phyloP scores from a whole-genome alignment of 2,329 filamentous ascomycete genomes.

The Elsinoe perseae region DNA sequence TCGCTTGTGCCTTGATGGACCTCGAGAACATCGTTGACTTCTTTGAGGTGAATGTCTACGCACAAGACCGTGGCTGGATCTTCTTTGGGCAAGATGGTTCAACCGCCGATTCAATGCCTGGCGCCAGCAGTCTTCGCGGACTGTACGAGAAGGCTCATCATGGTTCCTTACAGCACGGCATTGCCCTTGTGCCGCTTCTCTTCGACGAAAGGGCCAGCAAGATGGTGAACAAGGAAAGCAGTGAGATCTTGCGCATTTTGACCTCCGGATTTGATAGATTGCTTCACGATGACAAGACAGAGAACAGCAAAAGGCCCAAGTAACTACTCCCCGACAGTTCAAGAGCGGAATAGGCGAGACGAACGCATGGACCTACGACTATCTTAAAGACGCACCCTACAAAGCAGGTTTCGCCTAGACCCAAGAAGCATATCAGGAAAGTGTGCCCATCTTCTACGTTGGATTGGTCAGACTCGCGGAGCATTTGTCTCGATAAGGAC shows the following conservation, averaged over 20 bases:
- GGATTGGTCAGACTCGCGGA: conserved; percentile 69
- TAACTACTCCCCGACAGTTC: conserved; percentile 61
- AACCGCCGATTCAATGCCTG: conserved; percentile 53
- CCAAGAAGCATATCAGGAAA: conserved; percentile 71
- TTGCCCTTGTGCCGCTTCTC: conserved; percentile 79
- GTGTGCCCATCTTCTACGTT: conserved; percentile 63
- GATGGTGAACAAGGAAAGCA: conserved; percentile 88
- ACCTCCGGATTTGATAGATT: conserved; percentile 66
- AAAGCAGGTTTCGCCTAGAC: conserved; percentile 72
- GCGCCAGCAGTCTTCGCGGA: conserved; percentile 61
- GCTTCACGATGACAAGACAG: conserved; percentile 46
- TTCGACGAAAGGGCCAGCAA: conserved; percentile 67
- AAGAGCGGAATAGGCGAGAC: conserved; percentile 62
- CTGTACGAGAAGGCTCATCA: conserved; percentile 65
- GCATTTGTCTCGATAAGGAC: conserved; percentile 48
- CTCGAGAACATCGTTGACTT: conserved; percentile 44
- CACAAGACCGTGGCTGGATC: conserved; percentile 31
- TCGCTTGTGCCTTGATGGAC: conserved; percentile 44
- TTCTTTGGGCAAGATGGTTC: conserved; percentile 55
- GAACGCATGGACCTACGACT: conserved; percentile 71
- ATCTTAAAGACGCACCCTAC: conserved; percentile 48
- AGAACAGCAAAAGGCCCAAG: conserved; percentile 44
- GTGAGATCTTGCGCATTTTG: conserved; percentile 88
- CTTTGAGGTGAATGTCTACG: conserved; percentile 35
- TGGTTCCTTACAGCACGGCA: conserved; percentile 50